Evolutionary conservation across 768 basidiomycete species (phyloP).

Genomic region (Suillus plorans): DNA sequence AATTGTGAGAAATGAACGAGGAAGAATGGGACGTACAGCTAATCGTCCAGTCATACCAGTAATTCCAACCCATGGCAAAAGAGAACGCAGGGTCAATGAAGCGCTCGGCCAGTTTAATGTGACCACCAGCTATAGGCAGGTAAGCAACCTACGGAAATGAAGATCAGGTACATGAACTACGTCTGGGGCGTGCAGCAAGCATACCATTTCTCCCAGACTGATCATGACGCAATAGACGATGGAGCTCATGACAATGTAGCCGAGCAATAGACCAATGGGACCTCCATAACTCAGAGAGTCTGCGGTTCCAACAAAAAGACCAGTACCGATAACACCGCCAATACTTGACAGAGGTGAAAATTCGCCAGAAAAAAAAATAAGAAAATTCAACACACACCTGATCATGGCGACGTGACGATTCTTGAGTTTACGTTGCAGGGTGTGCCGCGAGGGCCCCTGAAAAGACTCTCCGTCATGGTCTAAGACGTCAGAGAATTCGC

Average conservation of each 20-base stretch:
- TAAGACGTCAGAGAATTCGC: constrained; percentile 16
- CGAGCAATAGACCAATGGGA: constrained; percentile 73
- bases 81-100: constrained; percentile 79
- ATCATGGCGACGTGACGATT: constrained; percentile 85
- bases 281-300: constrained; percentile 55
- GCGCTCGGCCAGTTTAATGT: constrained; percentile 78
- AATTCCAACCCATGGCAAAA: constrained; percentile 53
- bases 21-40: constrained; percentile 14
- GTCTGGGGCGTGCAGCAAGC: constrained; percentile 62
- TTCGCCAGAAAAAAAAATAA: background rate
- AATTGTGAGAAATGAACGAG: constrained; percentile 13
- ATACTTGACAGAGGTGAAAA: constrained; percentile 41
- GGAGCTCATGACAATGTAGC: constrained; percentile 62
- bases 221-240: constrained; percentile 77
- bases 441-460: background rate
- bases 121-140: constrained; percentile 76
- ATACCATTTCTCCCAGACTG: constrained; percentile 62
- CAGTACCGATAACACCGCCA: constrained; percentile 58
- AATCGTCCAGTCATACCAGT: constrained; percentile 41
- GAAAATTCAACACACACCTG: constrained; percentile 39
- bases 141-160: constrained; percentile 65
- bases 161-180: constrained; percentile 39
- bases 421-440: constrained; percentile 62
- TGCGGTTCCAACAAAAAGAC: constrained; percentile 72
- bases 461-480: constrained; percentile 22